Base-by-base conservation (phyloP, 805 yeast species). In the Wickerhamomyces hampshirensis region DNA sequence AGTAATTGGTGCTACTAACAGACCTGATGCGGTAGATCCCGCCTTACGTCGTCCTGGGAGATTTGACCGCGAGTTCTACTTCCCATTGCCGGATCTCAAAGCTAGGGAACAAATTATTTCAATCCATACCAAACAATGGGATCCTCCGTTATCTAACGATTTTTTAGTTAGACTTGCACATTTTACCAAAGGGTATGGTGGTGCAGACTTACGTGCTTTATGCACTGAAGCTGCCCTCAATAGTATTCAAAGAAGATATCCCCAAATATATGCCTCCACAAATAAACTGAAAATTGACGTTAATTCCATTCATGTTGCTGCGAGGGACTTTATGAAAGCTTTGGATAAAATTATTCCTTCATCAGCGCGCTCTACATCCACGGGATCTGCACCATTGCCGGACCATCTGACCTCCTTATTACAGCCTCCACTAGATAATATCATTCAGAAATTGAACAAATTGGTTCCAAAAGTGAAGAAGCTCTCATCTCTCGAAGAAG, bases 1-100 rank as follows among this genome's bases (percentile, higher is more conserved):
- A 46, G 96, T 93, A 3, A 89, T 93, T 49, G 98, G 98, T 40
- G 98, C 98, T 1, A 93, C 98, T 0, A 93, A 93, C 62, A 69
- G 98, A 54, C 98, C 98, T 0, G 98, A 93, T 62, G 84, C 97
- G 0, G 85, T 93, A n/a, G 98, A 93, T 60, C 97, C 98, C 1
- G 98, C 98, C 0, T 68, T 93, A 40, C 74, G 98, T 54, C 74
- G 98, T 51, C 98, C 98, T 0, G 98, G 98, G 2, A 73, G 98
- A 59, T 93, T 93, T 53, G 98, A 93, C 58, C 73, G 98, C 46
- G 98, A 93, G 57, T 93, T 93, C 58, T 93, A 85, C 59, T 93
- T 93, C 68, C 95, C 98, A 5, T 65, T 93, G 37, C 98, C 98
- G 1, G 94, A 87, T 53, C 50, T 74, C 5, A 72, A 73, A 21